Conservation (phyloP, 129 eudicot genomes). For the Flaveria robusta region DNA sequence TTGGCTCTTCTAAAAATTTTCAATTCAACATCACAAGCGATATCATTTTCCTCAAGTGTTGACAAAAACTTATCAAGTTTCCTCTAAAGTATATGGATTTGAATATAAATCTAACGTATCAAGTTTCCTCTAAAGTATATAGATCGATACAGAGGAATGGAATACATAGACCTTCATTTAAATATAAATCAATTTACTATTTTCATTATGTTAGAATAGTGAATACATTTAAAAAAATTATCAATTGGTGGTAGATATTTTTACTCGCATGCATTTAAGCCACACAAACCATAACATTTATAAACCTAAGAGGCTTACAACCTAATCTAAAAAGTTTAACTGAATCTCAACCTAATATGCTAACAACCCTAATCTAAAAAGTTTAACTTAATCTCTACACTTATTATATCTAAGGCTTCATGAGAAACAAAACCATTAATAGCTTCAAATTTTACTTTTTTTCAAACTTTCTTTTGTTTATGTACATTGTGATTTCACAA, state of each 20-base stretch:
- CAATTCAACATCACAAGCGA: background rate
- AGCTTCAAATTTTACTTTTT: background rate
- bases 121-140: conserved; percentile 4
- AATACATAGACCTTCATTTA: background rate
- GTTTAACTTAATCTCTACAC: background rate
- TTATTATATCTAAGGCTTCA: background rate
- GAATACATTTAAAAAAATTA: background rate
- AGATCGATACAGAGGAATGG: background rate
- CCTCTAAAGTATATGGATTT: too few relatives aligned
- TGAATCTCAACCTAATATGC: too few relatives aligned
- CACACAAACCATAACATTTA: too few relatives aligned
- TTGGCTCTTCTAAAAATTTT: background rate
- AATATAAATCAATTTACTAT: background rate
- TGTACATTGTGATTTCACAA: background rate
- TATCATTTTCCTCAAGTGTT: background rate
- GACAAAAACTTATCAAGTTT: background rate
- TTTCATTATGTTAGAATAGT: background rate
- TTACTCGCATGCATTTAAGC: background rate
- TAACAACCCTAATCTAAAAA: too few relatives aligned
- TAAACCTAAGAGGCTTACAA: too few relatives aligned
- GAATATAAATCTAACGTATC: too few relatives aligned
- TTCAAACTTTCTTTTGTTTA: background rate
- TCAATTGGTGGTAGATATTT: background rate
- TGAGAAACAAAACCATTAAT: background rate
- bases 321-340: too few relatives aligned